phyloP scores from a whole-genome alignment of 2,329 filamentous ascomycete species.

The Myotisia sp. region DNA sequence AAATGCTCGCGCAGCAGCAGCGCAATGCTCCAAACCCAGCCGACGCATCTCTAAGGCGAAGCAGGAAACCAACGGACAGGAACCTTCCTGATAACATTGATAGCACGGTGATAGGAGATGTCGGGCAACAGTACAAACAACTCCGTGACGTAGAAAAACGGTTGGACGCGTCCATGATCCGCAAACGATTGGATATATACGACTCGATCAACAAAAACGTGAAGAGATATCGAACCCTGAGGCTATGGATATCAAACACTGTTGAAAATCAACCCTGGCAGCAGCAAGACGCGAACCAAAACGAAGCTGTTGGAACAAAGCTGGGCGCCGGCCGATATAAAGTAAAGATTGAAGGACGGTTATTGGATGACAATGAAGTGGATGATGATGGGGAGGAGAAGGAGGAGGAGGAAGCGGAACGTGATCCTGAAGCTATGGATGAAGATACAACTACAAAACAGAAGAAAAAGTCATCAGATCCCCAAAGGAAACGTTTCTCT shows the following conservation, averaged over 20 bases:
- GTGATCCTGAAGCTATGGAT: slow-evolving; percentile 46
- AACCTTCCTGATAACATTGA: slow-evolving; percentile 85
- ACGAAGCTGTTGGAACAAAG: slow-evolving; percentile 49
- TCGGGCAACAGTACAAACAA: slow-evolving; percentile 65
- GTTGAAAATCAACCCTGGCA: slow-evolving; percentile 94
- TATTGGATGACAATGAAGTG: slow-evolving; percentile 56
- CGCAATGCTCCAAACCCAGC: slow-evolving; percentile 25
- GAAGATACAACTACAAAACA: slow-evolving; percentile 35
- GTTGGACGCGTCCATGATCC: slow-evolving; percentile 82
- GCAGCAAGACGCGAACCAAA: slow-evolving; percentile 38
- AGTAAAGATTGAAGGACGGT: slow-evolving; percentile 78
- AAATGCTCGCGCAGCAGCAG: slow-evolving; percentile 23
- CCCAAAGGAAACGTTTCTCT: slow-evolving; percentile 30
- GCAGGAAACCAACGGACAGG: slow-evolving; percentile 85
- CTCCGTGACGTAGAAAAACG: slow-evolving; percentile 76
- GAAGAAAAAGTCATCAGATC: slow-evolving; percentile 16
- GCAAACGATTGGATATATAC: slow-evolving; percentile 81
- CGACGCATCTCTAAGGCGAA: slow-evolving; percentile 55
- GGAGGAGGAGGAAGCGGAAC: slow-evolving; percentile 23
- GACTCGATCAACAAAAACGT: slow-evolving; percentile 62
- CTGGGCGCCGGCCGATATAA: slow-evolving; percentile 43
- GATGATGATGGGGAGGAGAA: slow-evolving; percentile 38
- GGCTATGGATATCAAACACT: slow-evolving; percentile 90
- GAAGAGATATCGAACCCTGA: slow-evolving; percentile 71
- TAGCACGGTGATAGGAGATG: slow-evolving; percentile 66